Percentiles rank a stretch among this genome's conserved stretches.
phyloP scores from a whole-genome alignment of 2,329 filamentous ascomycete genomes.

The Claviceps maximensis region DNA sequence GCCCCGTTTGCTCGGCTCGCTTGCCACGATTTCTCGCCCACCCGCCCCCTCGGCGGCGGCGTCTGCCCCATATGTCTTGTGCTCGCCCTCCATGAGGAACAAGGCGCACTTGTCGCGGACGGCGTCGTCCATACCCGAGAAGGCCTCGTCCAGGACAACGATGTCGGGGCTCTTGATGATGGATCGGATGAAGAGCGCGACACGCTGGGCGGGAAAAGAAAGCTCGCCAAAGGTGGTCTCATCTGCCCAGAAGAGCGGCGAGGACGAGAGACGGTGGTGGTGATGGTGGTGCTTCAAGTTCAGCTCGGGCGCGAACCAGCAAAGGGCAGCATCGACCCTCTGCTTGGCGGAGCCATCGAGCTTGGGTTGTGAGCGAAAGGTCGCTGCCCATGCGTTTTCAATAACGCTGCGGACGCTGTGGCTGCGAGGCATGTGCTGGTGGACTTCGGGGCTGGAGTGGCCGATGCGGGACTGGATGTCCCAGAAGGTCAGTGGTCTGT shows the following conservation, averaged over 20 bases:
- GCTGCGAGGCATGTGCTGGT: constrained; percentile 76
- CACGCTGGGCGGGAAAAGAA: constrained; percentile 70
- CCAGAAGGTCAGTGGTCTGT: constrained; percentile 69
- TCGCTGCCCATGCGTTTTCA: constrained; percentile 83
- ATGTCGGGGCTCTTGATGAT: constrained; percentile 71
- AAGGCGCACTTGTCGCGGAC: constrained; percentile 77
- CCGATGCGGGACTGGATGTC: constrained; percentile 84
- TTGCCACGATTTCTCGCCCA: constrained; percentile 28
- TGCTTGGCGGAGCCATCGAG: constrained; percentile 43
- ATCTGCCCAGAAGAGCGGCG: constrained; percentile 47
- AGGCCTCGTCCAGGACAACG: constrained; percentile 76
- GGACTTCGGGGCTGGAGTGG: constrained; percentile 87
- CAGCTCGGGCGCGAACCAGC: constrained; percentile 70
- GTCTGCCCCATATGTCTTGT: constrained; percentile 20
- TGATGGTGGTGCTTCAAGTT: constrained; percentile 31
- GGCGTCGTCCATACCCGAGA: constrained; percentile 69
- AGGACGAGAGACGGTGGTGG: background rate
- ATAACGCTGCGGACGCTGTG: constrained; percentile 62
- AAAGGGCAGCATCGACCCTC: constrained; percentile 55
- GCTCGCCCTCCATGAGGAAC: constrained; percentile 58
- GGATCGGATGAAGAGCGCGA: constrained; percentile 72
- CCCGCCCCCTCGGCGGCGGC: constrained; percentile 5
- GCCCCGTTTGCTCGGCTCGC: constrained; percentile 21
- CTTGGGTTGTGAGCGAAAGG: constrained; percentile 59
- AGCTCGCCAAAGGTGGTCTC: constrained; percentile 57